Percentiles rank a stretch among this genome's conserved stretches.
Conservation (phyloP, 2,329 filamentous ascomycete species). For the Aspergillus fijiensis region DNA sequence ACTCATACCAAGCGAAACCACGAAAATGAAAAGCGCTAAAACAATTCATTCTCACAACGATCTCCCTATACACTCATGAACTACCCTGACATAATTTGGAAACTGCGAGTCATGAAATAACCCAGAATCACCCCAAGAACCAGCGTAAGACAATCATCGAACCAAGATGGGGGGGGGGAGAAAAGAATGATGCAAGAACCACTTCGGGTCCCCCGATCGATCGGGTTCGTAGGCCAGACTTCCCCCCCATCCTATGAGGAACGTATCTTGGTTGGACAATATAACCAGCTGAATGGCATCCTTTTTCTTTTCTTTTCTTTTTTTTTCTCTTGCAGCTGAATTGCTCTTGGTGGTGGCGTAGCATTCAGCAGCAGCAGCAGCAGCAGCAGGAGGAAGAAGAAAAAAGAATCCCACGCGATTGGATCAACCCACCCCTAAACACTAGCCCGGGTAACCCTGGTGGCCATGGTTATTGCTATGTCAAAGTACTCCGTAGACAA, state of each 20-base stretch:
- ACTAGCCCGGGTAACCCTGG: background rate
- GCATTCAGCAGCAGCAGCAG: background rate
- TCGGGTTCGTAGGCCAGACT: background rate
- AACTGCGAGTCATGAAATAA: conserved; percentile 4
- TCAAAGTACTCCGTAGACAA: too few species aligned
- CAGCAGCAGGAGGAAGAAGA: background rate
- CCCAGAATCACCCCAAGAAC: background rate
- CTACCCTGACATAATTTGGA: background rate
- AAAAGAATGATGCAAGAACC: background rate
- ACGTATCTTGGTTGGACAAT: background rate
- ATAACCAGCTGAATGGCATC: background rate
- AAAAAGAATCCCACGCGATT: background rate
- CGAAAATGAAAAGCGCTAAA: background rate
- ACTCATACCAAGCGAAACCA: too few species aligned
- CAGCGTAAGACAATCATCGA: background rate
- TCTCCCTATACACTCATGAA: too few species aligned
- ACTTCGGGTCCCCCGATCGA: background rate
- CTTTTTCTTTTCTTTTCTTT: background rate
- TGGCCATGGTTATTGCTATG: too few species aligned
- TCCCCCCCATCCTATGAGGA: too few species aligned
- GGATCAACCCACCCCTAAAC: background rate
- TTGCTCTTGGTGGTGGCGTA: background rate
- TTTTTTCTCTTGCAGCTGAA: too few species aligned
- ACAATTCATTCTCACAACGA: background rate
- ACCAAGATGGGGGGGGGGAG: background rate